Conservation (phyloP, 1,284 basidiomycete genomes). For the Cutaneotrichosporon sp. region DNA sequence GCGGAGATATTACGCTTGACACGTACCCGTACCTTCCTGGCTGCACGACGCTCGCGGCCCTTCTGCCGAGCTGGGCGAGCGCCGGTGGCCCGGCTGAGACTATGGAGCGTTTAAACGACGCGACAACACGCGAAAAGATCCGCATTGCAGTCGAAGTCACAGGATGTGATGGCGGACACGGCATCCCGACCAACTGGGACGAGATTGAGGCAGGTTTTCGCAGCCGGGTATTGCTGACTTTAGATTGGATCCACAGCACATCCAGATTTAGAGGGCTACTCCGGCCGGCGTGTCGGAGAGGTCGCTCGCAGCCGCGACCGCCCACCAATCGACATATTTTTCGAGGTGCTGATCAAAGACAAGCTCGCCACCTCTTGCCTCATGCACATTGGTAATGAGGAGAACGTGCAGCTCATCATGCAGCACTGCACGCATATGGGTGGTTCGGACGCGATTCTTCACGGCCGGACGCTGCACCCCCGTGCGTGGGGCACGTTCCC, state of each 20-base stretch:
- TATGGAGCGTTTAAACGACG: slow-evolving; percentile 31
- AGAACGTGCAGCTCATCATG: slow-evolving; percentile 45
- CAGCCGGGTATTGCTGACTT: neutral
- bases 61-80: slow-evolving; percentile 42
- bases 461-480: slow-evolving; percentile 34
- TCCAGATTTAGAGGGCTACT: slow-evolving; percentile 21
- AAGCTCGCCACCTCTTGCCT: slow-evolving; percentile 37
- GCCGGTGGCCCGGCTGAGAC: slow-evolving; percentile 39
- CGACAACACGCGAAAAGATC: slow-evolving; percentile 31
- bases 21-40: slow-evolving; percentile 47
- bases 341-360: slow-evolving; percentile 40
- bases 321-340: slow-evolving; percentile 33
- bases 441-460: slow-evolving; percentile 42
- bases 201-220: slow-evolving; percentile 35
- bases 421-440: slow-evolving; percentile 35
- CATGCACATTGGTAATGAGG: slow-evolving; percentile 47
- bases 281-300: slow-evolving; percentile 25
- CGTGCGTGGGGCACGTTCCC: slow-evolving; percentile 43
- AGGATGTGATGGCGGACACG: slow-evolving; percentile 47
- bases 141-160: slow-evolving; percentile 35
- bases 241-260: slow-evolving; percentile 32
- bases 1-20: slow-evolving; percentile 40
- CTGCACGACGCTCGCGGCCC: slow-evolving; percentile 41
- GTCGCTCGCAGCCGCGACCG: slow-evolving; percentile 15
- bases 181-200: slow-evolving; percentile 42